Base-by-base conservation (phyloP, 2,329 filamentous ascomycete species). In the Phoma sp. region DNA sequence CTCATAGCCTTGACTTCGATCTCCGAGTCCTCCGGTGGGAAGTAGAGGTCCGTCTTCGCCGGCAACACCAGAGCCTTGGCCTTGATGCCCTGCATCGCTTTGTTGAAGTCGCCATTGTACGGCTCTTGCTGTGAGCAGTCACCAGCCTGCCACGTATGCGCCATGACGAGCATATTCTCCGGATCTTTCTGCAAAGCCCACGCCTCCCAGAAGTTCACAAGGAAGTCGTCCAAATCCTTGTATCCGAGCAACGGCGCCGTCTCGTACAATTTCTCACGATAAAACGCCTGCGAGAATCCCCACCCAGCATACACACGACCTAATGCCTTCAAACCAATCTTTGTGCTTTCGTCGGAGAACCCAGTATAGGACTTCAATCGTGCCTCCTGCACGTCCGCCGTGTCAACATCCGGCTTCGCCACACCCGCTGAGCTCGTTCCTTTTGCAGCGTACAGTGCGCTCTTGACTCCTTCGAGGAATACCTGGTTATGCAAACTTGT, bases 201-300 rank as follows among this genome's bases (percentile, higher is more conserved):
- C 0, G 76, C 76, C 70, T 93, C 90, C 89, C 91, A 93, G 66
- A 91, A 92, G 11, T 81, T 84, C 6, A 84, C 77, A 80, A 93
- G 84, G 57, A 92, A 93, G 47, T 90, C 85, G 57, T 92, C 89
- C 2, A 93, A 78, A 48, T 84, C 79, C 60, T 86, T 85, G 64
- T 82, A 91, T 0, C 87, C 87, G 7, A 92, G 80, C 40, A 37
- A 40, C 39, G 51, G 51, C 14, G 69, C 77, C 1, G 73, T 86
- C 69, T 90, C 84, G 68, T 88, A 88, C n/a, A 91, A 55, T 68
- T 82, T 87, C 61, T 91, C 79, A 1, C 90, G 82, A 65, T 93
- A 93, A 66, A 93, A 93, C 0, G 88, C 82, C 65, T 93, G 90
- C 45, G 86, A 89, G 65, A 93, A 90, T 0, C 91, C 90, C 90